Evolutionary conservation across 176 grass and related monocot species (phyloP).

Genomic region (Musa troglodytarum): DNA sequence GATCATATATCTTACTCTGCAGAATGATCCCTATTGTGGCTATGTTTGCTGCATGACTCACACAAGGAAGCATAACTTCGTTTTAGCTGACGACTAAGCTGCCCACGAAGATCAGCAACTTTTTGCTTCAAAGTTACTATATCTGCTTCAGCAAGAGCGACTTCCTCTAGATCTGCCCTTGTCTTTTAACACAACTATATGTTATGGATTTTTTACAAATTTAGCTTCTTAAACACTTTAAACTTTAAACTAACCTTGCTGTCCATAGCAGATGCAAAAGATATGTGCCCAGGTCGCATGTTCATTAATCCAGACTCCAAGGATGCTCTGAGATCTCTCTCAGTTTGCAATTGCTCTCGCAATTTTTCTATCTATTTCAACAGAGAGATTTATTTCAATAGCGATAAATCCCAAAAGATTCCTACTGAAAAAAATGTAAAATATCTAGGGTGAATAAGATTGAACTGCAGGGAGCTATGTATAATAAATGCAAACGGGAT

Average conservation of each 20-base stretch:
- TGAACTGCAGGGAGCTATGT: no score
- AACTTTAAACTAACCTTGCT: conserved; percentile 47
- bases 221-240: neutral
- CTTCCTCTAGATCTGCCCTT: conserved; percentile 73
- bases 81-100: conserved; percentile 42
- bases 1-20: conserved; percentile 41
- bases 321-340: conserved; percentile 60
- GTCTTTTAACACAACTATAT: conserved; percentile 41
- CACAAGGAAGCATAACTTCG: conserved; percentile 50
- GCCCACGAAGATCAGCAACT: conserved; percentile 68
- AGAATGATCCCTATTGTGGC: conserved; percentile 30
- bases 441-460: no score
- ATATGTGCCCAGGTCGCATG: conserved; percentile 50
- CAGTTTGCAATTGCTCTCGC: conserved; percentile 65
- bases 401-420: no score
- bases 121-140: conserved; percentile 88
- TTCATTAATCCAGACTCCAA: conserved; percentile 79
- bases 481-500: no score
- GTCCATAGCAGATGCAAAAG: conserved; percentile 46
- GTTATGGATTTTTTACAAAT: neutral
- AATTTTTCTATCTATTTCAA: conserved; percentile 67
- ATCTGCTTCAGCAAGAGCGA: conserved; percentile 77
- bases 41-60: conserved; percentile 69
- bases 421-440: no score
- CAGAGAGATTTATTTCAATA: conserved; percentile 25